Percentiles rank a stretch among this genome's conserved stretches.
These are phyloP conservation scores for Phaeosphaeria sp. DNA, from an alignment of 2,329 filamentous ascomycete genomes.

Conservation along the genomic window DNA sequence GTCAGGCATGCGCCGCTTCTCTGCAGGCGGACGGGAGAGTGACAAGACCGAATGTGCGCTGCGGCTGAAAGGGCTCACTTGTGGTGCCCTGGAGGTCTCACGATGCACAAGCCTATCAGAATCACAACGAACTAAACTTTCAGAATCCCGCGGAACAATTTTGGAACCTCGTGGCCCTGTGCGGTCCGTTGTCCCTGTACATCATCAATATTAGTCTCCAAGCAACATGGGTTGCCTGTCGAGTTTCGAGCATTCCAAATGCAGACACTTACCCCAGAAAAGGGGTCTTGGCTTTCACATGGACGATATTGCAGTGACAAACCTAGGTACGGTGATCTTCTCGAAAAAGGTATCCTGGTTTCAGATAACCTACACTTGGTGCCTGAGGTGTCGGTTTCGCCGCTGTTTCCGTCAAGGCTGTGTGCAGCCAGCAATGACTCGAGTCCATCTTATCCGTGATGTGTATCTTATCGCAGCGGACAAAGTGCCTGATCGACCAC, in stretches of 20 bases:
- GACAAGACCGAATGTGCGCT: background rate
- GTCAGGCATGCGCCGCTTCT: constrained; percentile 3
- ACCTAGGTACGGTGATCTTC: background rate
- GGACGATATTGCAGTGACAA: background rate
- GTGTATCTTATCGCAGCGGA: background rate
- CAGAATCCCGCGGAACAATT: background rate
- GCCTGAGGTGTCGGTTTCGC: background rate
- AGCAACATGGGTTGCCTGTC: background rate
- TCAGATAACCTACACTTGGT: background rate
- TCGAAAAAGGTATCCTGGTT: background rate
- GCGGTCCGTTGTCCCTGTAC: background rate
- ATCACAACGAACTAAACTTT: background rate
- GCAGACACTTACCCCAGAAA: constrained; percentile 1
- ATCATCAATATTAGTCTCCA: background rate
- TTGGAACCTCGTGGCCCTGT: background rate
- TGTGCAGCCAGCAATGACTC: background rate
- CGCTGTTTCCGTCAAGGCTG: background rate
- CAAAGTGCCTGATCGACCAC: background rate
- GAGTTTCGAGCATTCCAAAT: background rate
- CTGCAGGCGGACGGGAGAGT: constrained; percentile 4
- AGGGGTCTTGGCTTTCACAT: background rate
- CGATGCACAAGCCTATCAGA: background rate
- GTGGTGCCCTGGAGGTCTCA: background rate
- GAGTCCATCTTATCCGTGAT: background rate
- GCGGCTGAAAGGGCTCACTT: constrained; percentile 2